A percentile compares a stretch with the other conserved stretches of the same genome.
These are phyloP conservation scores for Schizophyllum amplum DNA, from an alignment of 1,284 basidiomycete species.

Conservation along the genomic window DNA sequence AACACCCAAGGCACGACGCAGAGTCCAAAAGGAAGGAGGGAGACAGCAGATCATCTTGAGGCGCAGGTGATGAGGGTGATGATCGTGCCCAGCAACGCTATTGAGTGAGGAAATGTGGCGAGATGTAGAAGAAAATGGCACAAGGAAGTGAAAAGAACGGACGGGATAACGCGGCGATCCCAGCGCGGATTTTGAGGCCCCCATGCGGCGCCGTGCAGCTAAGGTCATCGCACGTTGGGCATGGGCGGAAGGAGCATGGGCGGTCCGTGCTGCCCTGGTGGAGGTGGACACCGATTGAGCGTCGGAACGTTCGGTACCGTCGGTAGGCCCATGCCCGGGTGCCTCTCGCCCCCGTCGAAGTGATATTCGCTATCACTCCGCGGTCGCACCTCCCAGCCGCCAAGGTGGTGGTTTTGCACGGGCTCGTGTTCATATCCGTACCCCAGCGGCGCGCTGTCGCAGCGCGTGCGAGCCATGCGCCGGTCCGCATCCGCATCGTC, in stretches of 20 bases:
- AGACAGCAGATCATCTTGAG: neutral
- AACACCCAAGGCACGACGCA: neutral
- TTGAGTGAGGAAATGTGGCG: too few relatives aligned
- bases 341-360: neutral
- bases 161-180: neutral
- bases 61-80: too few relatives aligned
- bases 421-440: conserved; percentile 15
- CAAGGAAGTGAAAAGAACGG: neutral
- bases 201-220: neutral
- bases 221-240: neutral
- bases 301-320: neutral
- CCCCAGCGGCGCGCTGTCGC: conserved; percentile 40
- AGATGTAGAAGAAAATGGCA: neutral
- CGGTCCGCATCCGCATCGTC: conserved; percentile 18
- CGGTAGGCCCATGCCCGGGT: neutral
- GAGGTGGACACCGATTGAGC: neutral
- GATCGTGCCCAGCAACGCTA: too few relatives aligned
- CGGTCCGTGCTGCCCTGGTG: too few relatives aligned
- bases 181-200: neutral
- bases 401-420: neutral
- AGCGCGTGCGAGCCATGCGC: conserved; percentile 35
- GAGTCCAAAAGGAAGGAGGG: neutral
- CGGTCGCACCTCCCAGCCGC: neutral
- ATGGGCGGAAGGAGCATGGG: neutral
- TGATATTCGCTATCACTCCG: neutral